Evolutionary conservation across 495 filamentous ascomycete genomes (phyloP), one percentile per base, ranked within the genome.

Genomic region (Hyaloscypha hepaticicola): DNA sequence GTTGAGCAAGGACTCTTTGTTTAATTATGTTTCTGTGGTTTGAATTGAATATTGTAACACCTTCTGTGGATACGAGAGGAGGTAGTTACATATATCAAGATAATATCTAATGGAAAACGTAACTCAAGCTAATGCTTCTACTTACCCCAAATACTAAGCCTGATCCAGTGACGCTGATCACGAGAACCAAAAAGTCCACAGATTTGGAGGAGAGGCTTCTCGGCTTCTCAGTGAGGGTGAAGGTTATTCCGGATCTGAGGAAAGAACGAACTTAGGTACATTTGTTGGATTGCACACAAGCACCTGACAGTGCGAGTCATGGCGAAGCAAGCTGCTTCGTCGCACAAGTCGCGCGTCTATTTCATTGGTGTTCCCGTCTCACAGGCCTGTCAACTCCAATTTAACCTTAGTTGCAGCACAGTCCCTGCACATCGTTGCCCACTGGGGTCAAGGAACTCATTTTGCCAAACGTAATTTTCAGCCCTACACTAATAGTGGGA

Each of bases 1-100:
- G 68, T 72, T 55, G 72, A 74, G 63, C 61, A 74, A 58, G 75
- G 75, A 8, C 69, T 76, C 14, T 65, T 77, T 59, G 63, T 68
- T 53, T 72, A 25, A 67, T 61, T 45, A 45, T 45, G 0, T 45
- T 45, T 45, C 38, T 16, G 0, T 45, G 38, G 34, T 28, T 21
- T 53, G 29, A 29, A 22, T 29, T 14, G 19, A 33, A 31, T 3
- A 21, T 60, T 16, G 57, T 25, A 34, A 41, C 48, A 33, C 19
- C 28, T 31, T 45, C 26, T 45, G 22, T 60, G 55, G 8, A 22
- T 29, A 31, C 16, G 9, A 16, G 38, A 45, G 38, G 38, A 9
- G n/a, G 38, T 34, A 5, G 12, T 2, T 45, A 45, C 38, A 45
- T 45, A 45, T 12, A 34, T 19, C 38, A 16, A 45, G 16, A 16